Evolutionary conservation across 2,329 filamentous ascomycete species (phyloP).

Genomic region (Cladophialophora carrionii): DNA sequence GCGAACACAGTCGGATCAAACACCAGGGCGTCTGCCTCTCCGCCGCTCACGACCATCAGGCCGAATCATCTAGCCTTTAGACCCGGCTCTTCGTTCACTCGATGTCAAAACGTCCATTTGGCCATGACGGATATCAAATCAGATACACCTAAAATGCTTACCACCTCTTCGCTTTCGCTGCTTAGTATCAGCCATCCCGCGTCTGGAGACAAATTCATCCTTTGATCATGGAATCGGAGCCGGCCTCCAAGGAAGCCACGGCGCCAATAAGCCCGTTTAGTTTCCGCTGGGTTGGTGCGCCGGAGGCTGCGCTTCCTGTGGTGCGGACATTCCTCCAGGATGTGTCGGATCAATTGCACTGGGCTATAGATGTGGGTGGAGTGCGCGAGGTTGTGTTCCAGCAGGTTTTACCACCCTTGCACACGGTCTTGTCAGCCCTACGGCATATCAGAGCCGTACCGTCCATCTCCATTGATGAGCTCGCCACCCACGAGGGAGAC

Average conservation of each 20-base stretch:
- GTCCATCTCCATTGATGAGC: neutral
- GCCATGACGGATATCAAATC: neutral
- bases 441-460: neutral
- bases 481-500: neutral
- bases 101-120: neutral
- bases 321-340: neutral
- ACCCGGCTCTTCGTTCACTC: neutral
- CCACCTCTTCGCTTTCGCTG: too few species aligned
- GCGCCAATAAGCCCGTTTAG: neutral
- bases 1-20: neutral
- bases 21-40: neutral
- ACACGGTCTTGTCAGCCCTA: neutral
- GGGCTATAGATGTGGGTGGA: neutral
- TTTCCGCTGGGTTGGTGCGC: too few species aligned
- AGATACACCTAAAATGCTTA: neutral
- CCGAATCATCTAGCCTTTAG: neutral
- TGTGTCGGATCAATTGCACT: neutral
- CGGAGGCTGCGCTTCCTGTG: neutral
- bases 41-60: neutral
- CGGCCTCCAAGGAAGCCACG: neutral
- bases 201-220: neutral
- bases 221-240: neutral
- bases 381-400: neutral
- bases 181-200: neutral
- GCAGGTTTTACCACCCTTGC: neutral